Base-by-base conservation (phyloP, 1,284 basidiomycete species). In the Apiotrichum gamsii region DNA sequence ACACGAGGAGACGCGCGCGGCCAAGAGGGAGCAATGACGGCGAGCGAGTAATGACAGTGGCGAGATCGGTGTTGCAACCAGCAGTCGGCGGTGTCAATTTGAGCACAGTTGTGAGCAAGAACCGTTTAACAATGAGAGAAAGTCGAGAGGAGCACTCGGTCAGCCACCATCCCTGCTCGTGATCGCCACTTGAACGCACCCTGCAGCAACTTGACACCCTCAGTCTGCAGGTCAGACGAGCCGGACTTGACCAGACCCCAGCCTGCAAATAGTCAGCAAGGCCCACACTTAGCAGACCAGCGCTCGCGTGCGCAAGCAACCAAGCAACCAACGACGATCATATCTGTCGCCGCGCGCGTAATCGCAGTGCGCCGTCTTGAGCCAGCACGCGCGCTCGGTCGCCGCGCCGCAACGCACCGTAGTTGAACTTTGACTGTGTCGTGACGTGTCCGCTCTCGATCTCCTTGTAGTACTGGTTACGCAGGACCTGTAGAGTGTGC, bases 381-480 rank as follows among this genome's bases (percentile, higher is more conserved):
- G n/a, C n/a, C n/a, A n/a, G n/a, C n/a, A n/a, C n/a, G n/a, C n/a
- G n/a, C n/a, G n/a, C n/a, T n/a, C n/a, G n/a, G n/a, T n/a, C n/a
- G n/a, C n/a, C n/a, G n/a, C n/a, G n/a, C n/a, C 5, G 4, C 2
- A 29, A 69, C 77, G 69, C 71, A 52, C 93, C 87, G 72, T 87
- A 94, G 76, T 98, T 98, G 78, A 99, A 99, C 73, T 91, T 95
- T 43, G 90, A 94, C 75, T 99, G 95, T 3, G 87, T 82, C 3
- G 90, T 90, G 48, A 95, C 81, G 70, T 96, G 90, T 32, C 83
- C 82, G 57, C 89, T 82, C 3, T 80, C 75, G 23, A 83, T 76
- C 70, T 97, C 91, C 70, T 84, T 87, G 77, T 90, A 82, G 74
- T 94, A 94, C 67, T 96, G 93, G 49, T 80, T 65, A 48, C 83